Base-by-base conservation (phyloP, 2,329 filamentous ascomycete genomes). In the Aspergillus nomiae region DNA sequence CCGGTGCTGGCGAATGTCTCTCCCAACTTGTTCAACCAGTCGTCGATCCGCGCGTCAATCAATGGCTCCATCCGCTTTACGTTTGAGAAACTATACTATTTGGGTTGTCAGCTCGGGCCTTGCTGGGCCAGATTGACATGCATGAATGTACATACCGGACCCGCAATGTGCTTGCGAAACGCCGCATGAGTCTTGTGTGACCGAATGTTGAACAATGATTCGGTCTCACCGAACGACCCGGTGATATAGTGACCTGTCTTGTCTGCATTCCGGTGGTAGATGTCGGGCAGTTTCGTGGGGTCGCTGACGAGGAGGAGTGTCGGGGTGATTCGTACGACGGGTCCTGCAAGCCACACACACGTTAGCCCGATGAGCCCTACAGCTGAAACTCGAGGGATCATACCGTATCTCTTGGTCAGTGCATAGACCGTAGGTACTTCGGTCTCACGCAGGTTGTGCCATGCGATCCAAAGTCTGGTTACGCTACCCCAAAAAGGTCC, bases 221-320 rank as follows among this genome's bases (percentile, higher is more conserved):
- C 85, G 5, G 78, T 81, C 60, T 84, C 81, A 19, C 85, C 85
- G 66, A 87, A 86, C 28, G 80, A 83, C 24, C 85, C 85, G 0
- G 85, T 84, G 62, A 87, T 85, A 70, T 88, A 88, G 71, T 86
- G 83, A 56, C 85, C 80, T 1, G 83, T 84, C 70, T 88, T 89
- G 73, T 86, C 79, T 6, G 82, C 85, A 65, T 84, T 77, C 26
- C 85, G 82, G 58, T 80, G 78, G 74, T 88, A 89, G 30, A 89
- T 82, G 16, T 81, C 78, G 0, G 86, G 86, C 2, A 88, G 78
- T 69, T 85, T 83, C 1, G 78, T 82, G 0, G 86, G 80, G 67
- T 85, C 84, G 69, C 74, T 82, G 60, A 86, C 82, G 6, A 86
- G 75, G 24, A 87, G 78, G 67, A 86, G 76, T 0, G 83, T 85